Conservation (phyloP, 1,139 yeast genomes). For the Zhuliangozyma parablackwelliae region DNA sequence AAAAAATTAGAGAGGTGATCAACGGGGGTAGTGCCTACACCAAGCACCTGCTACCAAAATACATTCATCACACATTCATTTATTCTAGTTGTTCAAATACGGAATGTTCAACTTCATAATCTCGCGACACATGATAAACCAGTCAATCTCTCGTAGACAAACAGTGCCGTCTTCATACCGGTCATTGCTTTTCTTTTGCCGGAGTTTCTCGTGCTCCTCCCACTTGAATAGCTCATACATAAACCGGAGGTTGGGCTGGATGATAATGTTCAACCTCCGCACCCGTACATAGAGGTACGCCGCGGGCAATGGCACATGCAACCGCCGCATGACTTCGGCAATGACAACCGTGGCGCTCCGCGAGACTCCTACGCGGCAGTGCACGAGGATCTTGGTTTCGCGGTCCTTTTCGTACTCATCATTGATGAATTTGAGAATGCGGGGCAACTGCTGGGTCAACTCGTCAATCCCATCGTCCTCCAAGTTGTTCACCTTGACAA, state of each 20-base stretch:
- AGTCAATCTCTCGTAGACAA: slow-evolving; percentile 65
- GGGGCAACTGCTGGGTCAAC: slow-evolving; percentile 31
- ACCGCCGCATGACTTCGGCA: slow-evolving; percentile 44
- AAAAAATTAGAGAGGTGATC: neutral
- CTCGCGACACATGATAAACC: slow-evolving; percentile 88
- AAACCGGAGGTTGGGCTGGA: slow-evolving; percentile 46
- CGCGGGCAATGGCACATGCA: slow-evolving; percentile 31
- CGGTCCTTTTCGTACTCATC: slow-evolving; percentile 26
- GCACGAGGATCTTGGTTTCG: slow-evolving; percentile 35
- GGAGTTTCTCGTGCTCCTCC: slow-evolving; percentile 27
- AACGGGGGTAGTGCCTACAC: too few species aligned
- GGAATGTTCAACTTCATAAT: slow-evolving; percentile 72
- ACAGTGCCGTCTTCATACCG: slow-evolving; percentile 2
- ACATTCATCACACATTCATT: slow-evolving; percentile 1
- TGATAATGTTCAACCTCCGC: slow-evolving; percentile 42
- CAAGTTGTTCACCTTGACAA: slow-evolving; percentile 41
- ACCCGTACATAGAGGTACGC: slow-evolving; percentile 47
- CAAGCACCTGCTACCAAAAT: neutral
- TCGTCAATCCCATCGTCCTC: slow-evolving; percentile 50
- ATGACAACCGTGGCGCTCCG: slow-evolving; percentile 48
- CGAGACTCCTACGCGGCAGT: slow-evolving; percentile 50
- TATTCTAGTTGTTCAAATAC: slow-evolving; percentile 23
- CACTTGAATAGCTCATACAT: slow-evolving; percentile 49
- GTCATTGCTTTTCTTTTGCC: neutral
- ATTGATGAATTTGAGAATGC: slow-evolving; percentile 33